Evolutionary conservation across 2,329 filamentous ascomycete genomes (phyloP).

Genomic region (Tolypocladium sp.): DNA sequence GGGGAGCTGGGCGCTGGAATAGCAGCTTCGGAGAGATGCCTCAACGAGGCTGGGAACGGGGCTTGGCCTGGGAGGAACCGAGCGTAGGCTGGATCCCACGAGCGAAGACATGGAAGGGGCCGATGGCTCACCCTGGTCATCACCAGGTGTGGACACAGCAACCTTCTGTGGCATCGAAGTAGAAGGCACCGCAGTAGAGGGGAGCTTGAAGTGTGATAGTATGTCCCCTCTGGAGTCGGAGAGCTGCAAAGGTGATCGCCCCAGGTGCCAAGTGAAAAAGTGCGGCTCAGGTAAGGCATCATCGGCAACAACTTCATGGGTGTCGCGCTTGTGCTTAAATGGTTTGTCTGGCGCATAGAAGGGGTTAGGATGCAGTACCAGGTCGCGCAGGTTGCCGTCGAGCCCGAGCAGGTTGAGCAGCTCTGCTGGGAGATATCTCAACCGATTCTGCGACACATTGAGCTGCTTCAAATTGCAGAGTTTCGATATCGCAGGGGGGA

Average conservation of each 20-base stretch:
- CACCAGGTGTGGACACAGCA: conserved; percentile 9
- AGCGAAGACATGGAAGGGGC: neutral
- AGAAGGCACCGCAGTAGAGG: conserved; percentile 7
- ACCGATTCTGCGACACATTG: conserved; percentile 55
- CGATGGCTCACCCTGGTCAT: conserved; percentile 1
- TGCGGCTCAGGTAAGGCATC: conserved; percentile 3
- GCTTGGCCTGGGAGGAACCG: conserved; percentile 13
- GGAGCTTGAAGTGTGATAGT: conserved; percentile 20
- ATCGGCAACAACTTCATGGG: neutral
- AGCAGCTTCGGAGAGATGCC: conserved; percentile 36
- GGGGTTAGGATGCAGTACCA: conserved; percentile 55
- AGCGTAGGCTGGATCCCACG: conserved; percentile 3
- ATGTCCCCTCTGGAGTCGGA: conserved; percentile 18
- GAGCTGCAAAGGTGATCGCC: conserved; percentile 21
- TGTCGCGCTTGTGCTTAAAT: neutral
- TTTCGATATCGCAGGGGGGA: conserved; percentile 50
- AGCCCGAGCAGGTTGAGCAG: conserved; percentile 45
- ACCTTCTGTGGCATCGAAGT: conserved; percentile 10
- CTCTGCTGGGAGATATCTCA: conserved; percentile 54
- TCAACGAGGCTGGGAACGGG: conserved; percentile 42
- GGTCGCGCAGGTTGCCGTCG: conserved; percentile 33
- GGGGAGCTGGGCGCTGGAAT: conserved; percentile 29
- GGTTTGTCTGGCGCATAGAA: conserved; percentile 36
- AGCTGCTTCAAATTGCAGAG: conserved; percentile 51
- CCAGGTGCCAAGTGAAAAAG: conserved; percentile 15